Evolutionary conservation across 2,329 filamentous ascomycete species (phyloP), one percentile per base, ranked within the genome.

Genomic region (Alternaria conjuncta): DNA sequence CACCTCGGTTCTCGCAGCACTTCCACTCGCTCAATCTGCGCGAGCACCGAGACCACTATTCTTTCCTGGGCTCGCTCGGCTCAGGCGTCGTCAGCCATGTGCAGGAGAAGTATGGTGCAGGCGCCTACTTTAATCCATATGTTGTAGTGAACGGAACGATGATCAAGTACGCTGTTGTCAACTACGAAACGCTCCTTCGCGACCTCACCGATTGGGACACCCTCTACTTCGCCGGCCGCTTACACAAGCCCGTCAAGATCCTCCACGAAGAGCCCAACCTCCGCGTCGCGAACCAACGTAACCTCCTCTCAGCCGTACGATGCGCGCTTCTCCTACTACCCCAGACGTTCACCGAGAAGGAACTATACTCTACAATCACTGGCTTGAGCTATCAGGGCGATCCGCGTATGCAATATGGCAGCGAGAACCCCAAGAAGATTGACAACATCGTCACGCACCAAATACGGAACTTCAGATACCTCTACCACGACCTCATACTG

Each of bases 161-260:
- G 75, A 96, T 99, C 81, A 99, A 99, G 82, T 99, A 99, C 74
- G 96, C 95, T 20, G 96, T 99, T 21, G 96, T 97, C 46, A 97
- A 96, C 74, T 87, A 98, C 69, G 90, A 96, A 75, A 97, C 94
- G 3, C 84, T 99, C 15, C 94, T 93, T 73, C 87, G 86, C 45
- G 96, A 99, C 78, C 86, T 99, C 23, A 91, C 89, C 28, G 89
- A 94, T 62, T 99, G 96, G 96, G 90, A 97, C 66, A 97, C 93
- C 0, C 85, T 99, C 25, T 99, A 99, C 80, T 87, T 99, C n/a
- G 96, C 96, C 6, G 96, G 96, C 5, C 92, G 96, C 32, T 86
- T 99, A 56, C 96, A 99, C 68, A 99, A 99, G 79, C 96, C 96
- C 2, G 96, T 97, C 80, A 98, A 99, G 84, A 98, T 99, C 70